Percentiles rank a stretch among this genome's conserved stretches.
These are phyloP conservation scores for Biancaea sappan DNA, from an alignment of 306 rosid genomes.

Conservation along the genomic window DNA sequence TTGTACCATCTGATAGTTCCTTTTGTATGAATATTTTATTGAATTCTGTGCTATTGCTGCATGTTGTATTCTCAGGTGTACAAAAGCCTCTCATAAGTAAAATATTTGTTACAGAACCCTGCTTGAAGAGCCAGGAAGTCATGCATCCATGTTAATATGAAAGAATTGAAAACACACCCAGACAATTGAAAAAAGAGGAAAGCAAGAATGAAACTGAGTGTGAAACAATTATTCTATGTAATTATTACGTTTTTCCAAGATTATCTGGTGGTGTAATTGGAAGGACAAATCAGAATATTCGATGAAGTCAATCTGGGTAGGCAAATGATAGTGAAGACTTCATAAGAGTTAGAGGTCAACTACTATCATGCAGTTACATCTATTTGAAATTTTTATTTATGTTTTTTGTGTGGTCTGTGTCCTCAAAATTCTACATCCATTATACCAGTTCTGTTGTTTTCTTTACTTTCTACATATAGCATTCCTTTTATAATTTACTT, in stretches of 20 bases:
- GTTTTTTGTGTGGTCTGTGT: neutral
- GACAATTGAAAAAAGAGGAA: neutral
- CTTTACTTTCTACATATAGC: conserved; percentile 12
- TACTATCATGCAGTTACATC: conserved; percentile 11
- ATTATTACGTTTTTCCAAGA: neutral
- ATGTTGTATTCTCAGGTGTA: conserved; percentile 15
- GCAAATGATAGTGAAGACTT: conserved; percentile 10
- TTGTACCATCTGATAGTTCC: conserved; percentile 30
- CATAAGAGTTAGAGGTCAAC: conserved; percentile 3
- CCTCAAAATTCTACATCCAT: neutral
- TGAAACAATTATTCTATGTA: neutral
- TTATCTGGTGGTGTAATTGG: neutral
- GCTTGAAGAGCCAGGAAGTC: conserved; percentile 17
- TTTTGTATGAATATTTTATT: conserved; percentile 25
- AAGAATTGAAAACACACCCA: neutral
- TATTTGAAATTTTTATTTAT: conserved; percentile 7
- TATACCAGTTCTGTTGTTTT: conserved; percentile 7
- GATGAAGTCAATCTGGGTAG: neutral
- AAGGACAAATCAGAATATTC: neutral
- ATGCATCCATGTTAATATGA: neutral
- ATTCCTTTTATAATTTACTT: neutral
- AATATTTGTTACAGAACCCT: conserved; percentile 19
- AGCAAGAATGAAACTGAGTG: neutral
- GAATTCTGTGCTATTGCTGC: conserved; percentile 23
- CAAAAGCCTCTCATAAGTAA: neutral